These are phyloP conservation scores for Calonectria leucothoes DNA, from an alignment of 2,329 filamentous ascomycete genomes.

Conservation along the genomic window DNA sequence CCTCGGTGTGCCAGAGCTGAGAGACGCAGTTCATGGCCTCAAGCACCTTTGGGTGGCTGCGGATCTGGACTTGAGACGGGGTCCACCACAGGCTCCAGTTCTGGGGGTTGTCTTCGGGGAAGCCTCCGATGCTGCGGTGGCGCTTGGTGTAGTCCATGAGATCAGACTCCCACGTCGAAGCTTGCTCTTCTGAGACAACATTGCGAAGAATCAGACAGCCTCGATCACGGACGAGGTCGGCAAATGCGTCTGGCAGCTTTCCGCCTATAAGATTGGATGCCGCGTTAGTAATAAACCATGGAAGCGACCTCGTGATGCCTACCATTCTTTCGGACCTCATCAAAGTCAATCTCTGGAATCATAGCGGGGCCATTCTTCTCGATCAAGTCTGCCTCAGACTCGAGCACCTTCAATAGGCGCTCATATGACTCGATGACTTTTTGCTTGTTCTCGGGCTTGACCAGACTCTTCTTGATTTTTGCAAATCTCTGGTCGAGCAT, in stretches of 20 bases:
- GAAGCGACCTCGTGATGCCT: neutral
- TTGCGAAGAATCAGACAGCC: neutral
- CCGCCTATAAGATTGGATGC: neutral
- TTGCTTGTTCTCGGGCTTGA: conserved; percentile 11
- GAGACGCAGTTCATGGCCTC: conserved; percentile 14
- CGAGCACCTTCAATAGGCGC: neutral
- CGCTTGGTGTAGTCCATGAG: conserved; percentile 32
- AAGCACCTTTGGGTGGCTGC: conserved; percentile 10
- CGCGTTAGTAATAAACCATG: neutral
- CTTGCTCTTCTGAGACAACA: neutral
- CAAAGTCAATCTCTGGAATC: conserved; percentile 8
- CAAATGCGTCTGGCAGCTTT: neutral
- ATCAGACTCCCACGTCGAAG: neutral
- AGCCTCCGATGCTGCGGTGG: conserved; percentile 28
- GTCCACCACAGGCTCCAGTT: conserved; percentile 17
- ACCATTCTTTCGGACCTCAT: neutral
- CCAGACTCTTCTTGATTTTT: neutral
- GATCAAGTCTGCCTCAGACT: neutral
- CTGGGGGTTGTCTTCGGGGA: conserved; percentile 5
- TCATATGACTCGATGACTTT: conserved; percentile 9
- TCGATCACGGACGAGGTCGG: neutral
- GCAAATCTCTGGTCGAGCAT: conserved; percentile 5
- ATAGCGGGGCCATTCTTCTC: neutral
- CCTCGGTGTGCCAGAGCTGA: conserved; percentile 2
- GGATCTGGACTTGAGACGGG: neutral